Evolutionary conservation across 2,329 filamentous ascomycete genomes (phyloP).

Genomic region (Cordyceps sp.): DNA sequence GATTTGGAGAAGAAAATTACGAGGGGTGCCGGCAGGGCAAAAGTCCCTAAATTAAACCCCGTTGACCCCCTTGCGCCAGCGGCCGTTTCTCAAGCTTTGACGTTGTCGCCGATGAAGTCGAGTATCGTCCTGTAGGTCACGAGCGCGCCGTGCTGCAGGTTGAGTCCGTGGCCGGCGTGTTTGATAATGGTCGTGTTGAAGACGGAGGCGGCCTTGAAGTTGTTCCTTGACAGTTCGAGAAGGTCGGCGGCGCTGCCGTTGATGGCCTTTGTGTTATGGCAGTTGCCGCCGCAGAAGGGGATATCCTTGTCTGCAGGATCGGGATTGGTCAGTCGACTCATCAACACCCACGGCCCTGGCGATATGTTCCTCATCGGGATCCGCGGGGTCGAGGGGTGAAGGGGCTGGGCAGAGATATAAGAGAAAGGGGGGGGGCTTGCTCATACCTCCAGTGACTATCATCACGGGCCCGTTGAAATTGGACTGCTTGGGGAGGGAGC

Average conservation of each 20-base stretch:
- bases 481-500: conserved; percentile 15
- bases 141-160: conserved; percentile 21
- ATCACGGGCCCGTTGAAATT: conserved; percentile 36
- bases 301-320: conserved; percentile 23
- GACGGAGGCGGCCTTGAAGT: conserved; percentile 25
- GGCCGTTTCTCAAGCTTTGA: no score
- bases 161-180: conserved; percentile 32
- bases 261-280: conserved; percentile 23
- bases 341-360: no score
- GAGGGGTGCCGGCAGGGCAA: no score
- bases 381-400: neutral
- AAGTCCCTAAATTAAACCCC: no score
- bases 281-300: conserved; percentile 47
- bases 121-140: conserved; percentile 18
- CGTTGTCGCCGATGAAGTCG: conserved; percentile 11
- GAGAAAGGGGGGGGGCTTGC: conserved; percentile 5
- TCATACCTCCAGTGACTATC: conserved; percentile 42
- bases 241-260: conserved; percentile 20
- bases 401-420: no score
- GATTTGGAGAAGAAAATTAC: no score
- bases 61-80: no score
- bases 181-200: conserved; percentile 39
- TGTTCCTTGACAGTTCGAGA: conserved; percentile 21
- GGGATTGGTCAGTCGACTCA: neutral
- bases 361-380: no score